Base-by-base conservation (phyloP, 1,284 basidiomycete genomes). In the Trichosporon coremiiforme region DNA sequence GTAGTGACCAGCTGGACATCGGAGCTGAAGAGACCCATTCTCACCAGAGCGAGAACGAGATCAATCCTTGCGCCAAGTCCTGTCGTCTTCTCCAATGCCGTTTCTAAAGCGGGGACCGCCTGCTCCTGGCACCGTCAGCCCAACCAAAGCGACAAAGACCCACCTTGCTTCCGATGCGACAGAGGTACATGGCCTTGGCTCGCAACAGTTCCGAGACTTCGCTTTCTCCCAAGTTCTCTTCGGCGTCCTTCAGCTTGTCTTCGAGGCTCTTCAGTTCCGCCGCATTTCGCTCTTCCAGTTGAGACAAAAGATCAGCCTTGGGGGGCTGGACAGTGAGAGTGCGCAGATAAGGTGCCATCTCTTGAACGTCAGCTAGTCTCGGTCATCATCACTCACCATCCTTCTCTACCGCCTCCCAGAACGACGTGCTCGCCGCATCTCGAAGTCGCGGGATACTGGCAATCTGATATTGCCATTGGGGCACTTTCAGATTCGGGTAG, bases 51-150 rank as follows among this genome's bases (percentile, higher is more conserved):
- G 36, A 99, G 87, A 0, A 91, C 90, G 66, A 98, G 90, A 82
- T 99, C 96, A 80, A 99, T 97, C 75, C 93, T 88, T 4, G 93
- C 92, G 10, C 97, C 96, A 1, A 98, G 86, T 0, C 95, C 96
- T 0, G 95, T 90, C 0, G 93, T 96, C 85, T 98, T 98, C 83
- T 93, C 90, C 12, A 97, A 84, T 0, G 96, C 95, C 1, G 91
- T 86, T 71, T 91, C 90, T 78, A 95, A 90, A 0, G 95, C 94
- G 57, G 88, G 88, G 9, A 95, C 79, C 0, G 93, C 89, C 38
- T 85, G 85, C 50, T 94, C 91, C 91, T 90, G 12, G 17, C 15
- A 53, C 4, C 2, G 50, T 72, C 25, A 73, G 70, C 45, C 31
- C 12, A 15, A 13, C 1, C 9, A 12, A 15, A 10, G 17, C 20